Percentiles rank a stretch among this genome's conserved stretches.
These are phyloP conservation scores for Gloeophyllum trabeum DNA, from an alignment of 768 basidiomycete species.

Conservation along the genomic window DNA sequence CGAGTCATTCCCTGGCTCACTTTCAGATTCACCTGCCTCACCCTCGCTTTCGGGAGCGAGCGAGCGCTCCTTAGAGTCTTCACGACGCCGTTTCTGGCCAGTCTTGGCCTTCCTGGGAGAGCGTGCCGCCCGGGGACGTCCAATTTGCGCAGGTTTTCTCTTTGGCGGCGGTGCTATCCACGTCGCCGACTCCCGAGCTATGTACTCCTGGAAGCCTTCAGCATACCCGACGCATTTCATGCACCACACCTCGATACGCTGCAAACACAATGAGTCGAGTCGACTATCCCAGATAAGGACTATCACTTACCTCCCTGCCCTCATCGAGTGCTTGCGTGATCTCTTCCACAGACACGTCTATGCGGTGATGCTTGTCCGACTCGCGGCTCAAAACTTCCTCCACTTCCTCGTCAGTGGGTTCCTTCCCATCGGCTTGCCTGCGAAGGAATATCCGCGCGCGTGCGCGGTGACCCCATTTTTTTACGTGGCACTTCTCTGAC, in stretches of 20 bases:
- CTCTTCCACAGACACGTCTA: neutral
- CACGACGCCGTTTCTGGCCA: neutral
- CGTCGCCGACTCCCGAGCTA: neutral
- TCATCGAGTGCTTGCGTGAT: neutral
- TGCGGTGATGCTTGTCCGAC: neutral
- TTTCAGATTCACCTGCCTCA: neutral
- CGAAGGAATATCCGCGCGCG: neutral
- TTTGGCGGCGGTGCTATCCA: neutral
- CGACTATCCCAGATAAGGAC: neutral
- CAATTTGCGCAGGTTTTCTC: neutral
- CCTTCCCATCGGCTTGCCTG: neutral
- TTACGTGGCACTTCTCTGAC: neutral
- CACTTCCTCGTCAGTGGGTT: neutral
- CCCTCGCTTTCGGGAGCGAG: no score
- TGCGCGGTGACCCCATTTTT: neutral
- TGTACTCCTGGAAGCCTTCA: constrained; percentile 2
- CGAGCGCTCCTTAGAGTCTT: neutral
- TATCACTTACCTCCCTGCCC: neutral
- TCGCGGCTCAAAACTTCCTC: neutral
- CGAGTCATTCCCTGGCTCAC: neutral
- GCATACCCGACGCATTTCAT: constrained; percentile 5
- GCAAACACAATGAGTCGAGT: neutral
- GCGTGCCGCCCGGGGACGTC: neutral
- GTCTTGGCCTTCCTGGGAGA: neutral
- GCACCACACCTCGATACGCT: constrained; percentile 2